A percentile compares a stretch with the other conserved stretches of the same genome.
phyloP scores from a whole-genome alignment of 257 asterid genomes.

The Apocynum venetum region DNA sequence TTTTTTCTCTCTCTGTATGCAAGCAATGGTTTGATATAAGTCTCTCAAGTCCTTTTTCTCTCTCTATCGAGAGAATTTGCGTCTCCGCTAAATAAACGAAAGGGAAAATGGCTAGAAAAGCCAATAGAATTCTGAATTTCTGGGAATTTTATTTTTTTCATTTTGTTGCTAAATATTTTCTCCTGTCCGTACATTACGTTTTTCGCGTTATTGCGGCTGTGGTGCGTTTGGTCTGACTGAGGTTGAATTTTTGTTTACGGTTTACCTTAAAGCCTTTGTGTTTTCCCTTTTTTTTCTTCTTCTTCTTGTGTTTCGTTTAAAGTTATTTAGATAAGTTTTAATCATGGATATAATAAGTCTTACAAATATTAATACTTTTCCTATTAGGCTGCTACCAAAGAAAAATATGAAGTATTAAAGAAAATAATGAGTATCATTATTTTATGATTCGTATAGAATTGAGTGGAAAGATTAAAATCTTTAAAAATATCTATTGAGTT shows the following conservation, averaged over 20 bases:
- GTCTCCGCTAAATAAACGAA: slow-evolving; percentile 11
- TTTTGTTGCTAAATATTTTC: neutral
- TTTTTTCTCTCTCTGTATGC: neutral
- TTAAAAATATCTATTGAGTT: too few species aligned
- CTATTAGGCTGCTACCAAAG: too few species aligned
- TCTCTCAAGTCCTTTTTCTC: neutral
- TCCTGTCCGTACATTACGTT: slow-evolving; percentile 8
- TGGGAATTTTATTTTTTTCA: neutral
- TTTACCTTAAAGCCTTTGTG: neutral
- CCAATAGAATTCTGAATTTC: neutral
- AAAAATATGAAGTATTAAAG: neutral
- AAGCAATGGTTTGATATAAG: neutral
- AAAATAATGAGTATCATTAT: too few species aligned
- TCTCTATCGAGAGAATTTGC: neutral
- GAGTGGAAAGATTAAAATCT: too few species aligned
- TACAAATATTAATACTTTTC: too few species aligned
- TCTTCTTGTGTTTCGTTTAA: neutral
- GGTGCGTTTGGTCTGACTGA: neutral
- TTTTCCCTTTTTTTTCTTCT: neutral
- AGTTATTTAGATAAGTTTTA: neutral
- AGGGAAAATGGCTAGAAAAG: neutral
- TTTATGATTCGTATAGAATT: too few species aligned
- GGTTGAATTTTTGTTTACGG: neutral
- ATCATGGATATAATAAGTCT: too few species aligned
- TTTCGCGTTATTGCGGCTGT: neutral